phyloP scores from a whole-genome alignment of 2,329 filamentous ascomycete genomes.

The Escovopsis weberi region DNA sequence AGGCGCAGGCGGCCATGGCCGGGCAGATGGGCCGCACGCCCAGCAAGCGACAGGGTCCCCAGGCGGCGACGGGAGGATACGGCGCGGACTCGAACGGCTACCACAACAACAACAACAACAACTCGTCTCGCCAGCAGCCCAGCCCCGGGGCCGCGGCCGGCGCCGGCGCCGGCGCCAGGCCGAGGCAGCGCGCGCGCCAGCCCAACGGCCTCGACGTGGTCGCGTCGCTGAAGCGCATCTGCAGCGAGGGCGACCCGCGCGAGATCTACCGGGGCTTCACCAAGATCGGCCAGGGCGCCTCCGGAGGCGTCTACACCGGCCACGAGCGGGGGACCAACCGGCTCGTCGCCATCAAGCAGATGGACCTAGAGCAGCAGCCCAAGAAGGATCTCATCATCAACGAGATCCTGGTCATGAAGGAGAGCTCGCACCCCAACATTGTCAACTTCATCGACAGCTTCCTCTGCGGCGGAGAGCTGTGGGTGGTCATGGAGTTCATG shows the following conservation, averaged over 20 bases:
- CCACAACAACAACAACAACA: conserved; percentile 10
- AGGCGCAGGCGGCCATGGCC: conserved; percentile 63
- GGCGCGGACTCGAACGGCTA: conserved; percentile 17
- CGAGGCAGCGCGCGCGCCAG: conserved; percentile 64
- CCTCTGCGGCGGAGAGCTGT: conserved; percentile 75
- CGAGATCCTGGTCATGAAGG: conserved; percentile 98
- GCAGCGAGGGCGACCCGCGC: conserved; percentile 76
- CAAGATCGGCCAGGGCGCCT: conserved; percentile 96
- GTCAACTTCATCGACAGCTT: conserved; percentile 99
- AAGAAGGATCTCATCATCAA: conserved; percentile 99
- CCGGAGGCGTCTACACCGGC: conserved; percentile 86
- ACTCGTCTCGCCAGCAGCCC: conserved; percentile 13
- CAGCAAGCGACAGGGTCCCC: conserved; percentile 49
- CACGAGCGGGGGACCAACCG: conserved; percentile 73
- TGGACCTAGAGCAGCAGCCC: conserved; percentile 96
- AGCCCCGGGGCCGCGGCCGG: conserved; percentile 28
- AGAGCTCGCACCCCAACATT: conserved; percentile 95
- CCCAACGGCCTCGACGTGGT: conserved; percentile 74
- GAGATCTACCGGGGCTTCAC: conserved; percentile 74
- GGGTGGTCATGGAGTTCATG: conserved; percentile 99
- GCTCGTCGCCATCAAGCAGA: conserved; percentile 96
- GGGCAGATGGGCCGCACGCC: conserved; percentile 57
- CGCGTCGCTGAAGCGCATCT: conserved; percentile 72
- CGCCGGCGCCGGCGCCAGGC: conserved; percentile 45
- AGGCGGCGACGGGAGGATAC: conserved; percentile 11